Base-by-base conservation (phyloP, 176 grass and related monocot species). In the Microstegium vimineum region DNA sequence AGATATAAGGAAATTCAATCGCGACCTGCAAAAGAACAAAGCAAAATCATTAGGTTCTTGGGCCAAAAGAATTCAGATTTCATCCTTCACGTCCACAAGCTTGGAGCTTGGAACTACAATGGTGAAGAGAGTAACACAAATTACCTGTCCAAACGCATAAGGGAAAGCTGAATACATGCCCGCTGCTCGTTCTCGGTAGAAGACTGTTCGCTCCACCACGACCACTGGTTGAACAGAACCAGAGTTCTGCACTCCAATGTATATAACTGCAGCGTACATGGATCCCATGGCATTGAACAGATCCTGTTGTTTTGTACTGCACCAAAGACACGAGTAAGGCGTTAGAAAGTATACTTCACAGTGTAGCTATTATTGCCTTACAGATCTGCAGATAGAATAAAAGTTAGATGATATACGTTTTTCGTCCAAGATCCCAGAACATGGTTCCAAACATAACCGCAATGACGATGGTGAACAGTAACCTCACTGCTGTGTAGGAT, bases 131-230 rank as follows among this genome's bases (percentile, higher is more conserved):
- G 5, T 65, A 41, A 35, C 43, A 71, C 17, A 60, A 87, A 57
- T 82, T 89, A 97, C 91, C 84, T 94, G 94, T 73, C 87, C 94
- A 86, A 94, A 97, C 77, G 94, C 94, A 94, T 97, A 97, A 22
- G 94, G 91, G 17, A 97, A 91, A 86, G 94, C 91, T 36, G 94
- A 97, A 86, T 97, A 97, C 94, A 97, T 97, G 65, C 94, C 94
- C 2, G 94, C 94, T 62, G 91, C 89, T 71, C 83, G 90, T 86
- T 97, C 94, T 87, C 94, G 88, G 54, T 97, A 97, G 79, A 94
- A 97, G 54, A 97, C 91, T 52, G 87, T 94, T 86, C 91, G 82
- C 62, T 97, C 94, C 26, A 97, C 84, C 54, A 86, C 89, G 61
- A 97, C 91, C 31, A 94, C 91, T 33, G 89, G 94, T 66, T 97